Percentiles rank a stretch among this genome's conserved stretches.
Evolutionary conservation across 2,329 filamentous ascomycete species (phyloP).

Genomic region (Cladophialophora carrionii): DNA sequence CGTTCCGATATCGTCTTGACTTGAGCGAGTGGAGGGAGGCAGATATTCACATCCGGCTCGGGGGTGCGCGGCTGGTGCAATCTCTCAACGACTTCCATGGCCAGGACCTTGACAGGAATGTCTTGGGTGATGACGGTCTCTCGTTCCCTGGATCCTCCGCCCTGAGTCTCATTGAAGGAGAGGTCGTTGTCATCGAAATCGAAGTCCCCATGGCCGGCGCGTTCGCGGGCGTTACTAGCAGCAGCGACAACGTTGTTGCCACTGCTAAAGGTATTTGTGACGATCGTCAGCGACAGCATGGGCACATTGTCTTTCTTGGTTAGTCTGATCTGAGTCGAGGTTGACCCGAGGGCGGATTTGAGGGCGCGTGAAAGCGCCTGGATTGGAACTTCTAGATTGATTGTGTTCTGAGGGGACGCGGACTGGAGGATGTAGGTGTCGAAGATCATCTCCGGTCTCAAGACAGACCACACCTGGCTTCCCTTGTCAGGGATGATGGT

Average conservation of each 20-base stretch:
- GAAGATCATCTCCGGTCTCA: slow-evolving; percentile 75
- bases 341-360: slow-evolving; percentile 79
- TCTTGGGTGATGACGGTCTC: slow-evolving; percentile 95
- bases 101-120: slow-evolving; percentile 89
- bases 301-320: slow-evolving; percentile 91
- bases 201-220: slow-evolving; percentile 32
- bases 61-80: slow-evolving; percentile 89
- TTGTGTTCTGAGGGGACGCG: slow-evolving; percentile 78
- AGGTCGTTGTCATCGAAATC: slow-evolving; percentile 49
- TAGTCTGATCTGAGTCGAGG: slow-evolving; percentile 80
- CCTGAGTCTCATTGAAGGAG: slow-evolving; percentile 46
- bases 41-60: slow-evolving; percentile 92
- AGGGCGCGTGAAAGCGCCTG: slow-evolving; percentile 86
- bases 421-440: slow-evolving; percentile 88
- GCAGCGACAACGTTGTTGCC: slow-evolving; percentile 52
- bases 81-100: slow-evolving; percentile 81
- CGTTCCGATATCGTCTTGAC: slow-evolving; percentile 93
- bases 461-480: slow-evolving; percentile 93
- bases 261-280: slow-evolving; percentile 67
- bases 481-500: slow-evolving; percentile 94
- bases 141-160: slow-evolving; percentile 68
- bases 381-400: slow-evolving; percentile 96
- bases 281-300: slow-evolving; percentile 86
- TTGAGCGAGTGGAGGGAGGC: slow-evolving; percentile 81
- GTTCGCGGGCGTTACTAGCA: slow-evolving; percentile 36